Conservation (phyloP, 169 alveolate species). For the Miamiensis avidus region DNA sequence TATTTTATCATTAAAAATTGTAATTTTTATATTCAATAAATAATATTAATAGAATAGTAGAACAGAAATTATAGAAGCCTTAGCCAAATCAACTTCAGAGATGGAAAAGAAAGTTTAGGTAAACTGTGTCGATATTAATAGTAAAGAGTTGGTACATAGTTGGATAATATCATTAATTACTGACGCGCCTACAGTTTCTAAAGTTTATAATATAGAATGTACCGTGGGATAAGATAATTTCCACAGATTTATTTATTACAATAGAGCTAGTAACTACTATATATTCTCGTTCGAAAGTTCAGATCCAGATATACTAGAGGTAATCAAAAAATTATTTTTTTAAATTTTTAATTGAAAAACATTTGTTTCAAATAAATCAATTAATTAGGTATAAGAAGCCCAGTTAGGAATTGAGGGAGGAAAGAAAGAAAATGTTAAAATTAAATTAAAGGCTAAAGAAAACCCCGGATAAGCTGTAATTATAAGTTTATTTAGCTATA, state of each 20-base stretch:
- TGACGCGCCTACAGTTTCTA: not conserved
- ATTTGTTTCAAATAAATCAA: too few relatives aligned
- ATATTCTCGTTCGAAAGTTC: not conserved
- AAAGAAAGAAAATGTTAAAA: not conserved
- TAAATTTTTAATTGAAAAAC: too few relatives aligned
- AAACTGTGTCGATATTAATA: constrained; percentile 36
- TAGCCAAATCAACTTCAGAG: not conserved
- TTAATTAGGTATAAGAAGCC: not conserved
- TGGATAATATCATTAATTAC: not conserved
- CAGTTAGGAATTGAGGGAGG: not conserved
- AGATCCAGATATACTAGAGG: not conserved
- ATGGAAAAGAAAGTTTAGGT: constrained; percentile 12
- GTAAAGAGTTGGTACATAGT: not conserved
- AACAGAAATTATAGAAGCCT: not conserved
- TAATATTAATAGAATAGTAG: constrained; percentile 13
- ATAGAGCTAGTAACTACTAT: not conserved
- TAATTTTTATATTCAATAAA: too few relatives aligned
- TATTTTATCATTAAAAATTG: too few relatives aligned
- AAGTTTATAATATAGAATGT: not conserved
- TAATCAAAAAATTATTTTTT: too few relatives aligned
- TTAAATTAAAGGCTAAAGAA: not conserved
- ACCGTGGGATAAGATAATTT: not conserved
- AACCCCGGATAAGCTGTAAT: not conserved
- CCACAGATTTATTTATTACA: not conserved
- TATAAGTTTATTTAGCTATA: too few relatives aligned